Percentiles rank a stretch among this genome's conserved stretches.
Evolutionary conservation across 345 rosid genomes (phyloP).

Genomic region (Populus pruinosa): DNA sequence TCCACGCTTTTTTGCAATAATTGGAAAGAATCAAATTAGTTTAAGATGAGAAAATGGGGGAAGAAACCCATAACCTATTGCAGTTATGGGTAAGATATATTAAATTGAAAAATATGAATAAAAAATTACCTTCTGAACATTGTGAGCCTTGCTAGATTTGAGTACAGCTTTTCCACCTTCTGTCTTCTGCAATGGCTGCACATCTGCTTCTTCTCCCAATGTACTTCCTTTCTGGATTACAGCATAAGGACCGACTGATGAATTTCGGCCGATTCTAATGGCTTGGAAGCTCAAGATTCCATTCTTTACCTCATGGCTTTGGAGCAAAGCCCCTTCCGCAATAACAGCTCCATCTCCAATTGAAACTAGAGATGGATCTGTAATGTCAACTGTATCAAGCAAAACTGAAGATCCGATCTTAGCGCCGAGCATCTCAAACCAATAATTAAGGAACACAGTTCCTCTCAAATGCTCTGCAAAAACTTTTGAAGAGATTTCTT

Average conservation of each 20-base stretch:
- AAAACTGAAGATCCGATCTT: conserved; percentile 56
- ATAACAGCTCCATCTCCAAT: conserved; percentile 60
- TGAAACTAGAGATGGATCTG: conserved; percentile 60
- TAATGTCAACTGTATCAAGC: conserved; percentile 54
- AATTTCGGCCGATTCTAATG: conserved; percentile 44
- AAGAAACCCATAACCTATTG: too few relatives aligned
- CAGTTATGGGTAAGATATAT: too few relatives aligned
- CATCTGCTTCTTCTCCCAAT: conserved; percentile 43
- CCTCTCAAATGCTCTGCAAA: conserved; percentile 63
- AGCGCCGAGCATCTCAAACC: conserved; percentile 69
- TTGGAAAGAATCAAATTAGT: too few relatives aligned
- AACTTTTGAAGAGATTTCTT: conserved; percentile 52
- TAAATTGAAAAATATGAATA: conserved; percentile 3
- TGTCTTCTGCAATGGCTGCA: conserved; percentile 47
- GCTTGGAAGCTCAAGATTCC: conserved; percentile 48
- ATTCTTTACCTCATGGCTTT: conserved; percentile 59
- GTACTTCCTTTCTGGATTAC: conserved; percentile 58
- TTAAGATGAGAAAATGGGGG: too few relatives aligned
- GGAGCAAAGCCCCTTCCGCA: conserved; percentile 60
- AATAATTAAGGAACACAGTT: conserved; percentile 54
- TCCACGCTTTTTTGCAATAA: too few relatives aligned
- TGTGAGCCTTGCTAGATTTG: conserved; percentile 24
- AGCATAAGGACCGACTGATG: conserved; percentile 57
- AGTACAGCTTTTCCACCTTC: conserved; percentile 35
- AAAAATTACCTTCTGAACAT: conserved; percentile 28